Percentiles rank a stretch among this genome's conserved stretches.
Conservation (phyloP, 768 basidiomycete genomes). For the Rubroboletus pulcherrimus region DNA sequence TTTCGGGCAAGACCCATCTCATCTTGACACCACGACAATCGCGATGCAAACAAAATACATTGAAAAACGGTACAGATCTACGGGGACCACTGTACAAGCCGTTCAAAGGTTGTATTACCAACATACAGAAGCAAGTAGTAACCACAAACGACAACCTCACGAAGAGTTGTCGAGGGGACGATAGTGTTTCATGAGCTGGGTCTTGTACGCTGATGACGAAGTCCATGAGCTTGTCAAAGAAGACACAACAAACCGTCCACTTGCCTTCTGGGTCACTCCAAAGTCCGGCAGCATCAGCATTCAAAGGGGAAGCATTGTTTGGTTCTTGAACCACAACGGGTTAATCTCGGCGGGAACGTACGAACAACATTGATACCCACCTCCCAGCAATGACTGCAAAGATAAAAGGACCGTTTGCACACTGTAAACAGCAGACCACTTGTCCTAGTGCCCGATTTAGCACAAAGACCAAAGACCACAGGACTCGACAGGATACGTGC, state of each 20-base stretch:
- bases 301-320: constrained; percentile 89
- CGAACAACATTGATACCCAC: constrained; percentile 39
- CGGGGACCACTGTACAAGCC: not conserved
- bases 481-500: constrained; percentile 32
- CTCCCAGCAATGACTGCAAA: constrained; percentile 82
- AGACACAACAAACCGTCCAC: constrained; percentile 8
- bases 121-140: constrained; percentile 3
- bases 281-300: constrained; percentile 77
- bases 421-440: constrained; percentile 92
- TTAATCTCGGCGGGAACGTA: not conserved
- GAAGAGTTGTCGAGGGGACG: constrained; percentile 45
- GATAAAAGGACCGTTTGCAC: constrained; percentile 88
- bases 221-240: not conserved
- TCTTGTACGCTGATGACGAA: constrained; percentile 57
- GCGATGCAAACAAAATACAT: constrained; percentile 10
- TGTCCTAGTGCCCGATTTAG: constrained; percentile 51
- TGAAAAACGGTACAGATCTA: constrained; percentile 15
- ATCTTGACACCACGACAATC: no score
- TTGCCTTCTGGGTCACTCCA: constrained; percentile 73
- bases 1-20: no score
- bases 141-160: constrained; percentile 17
- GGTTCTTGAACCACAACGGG: constrained; percentile 53
- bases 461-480: not conserved
- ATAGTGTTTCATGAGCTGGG: constrained; percentile 69
- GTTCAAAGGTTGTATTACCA: not conserved